Evolutionary conservation across 2,329 filamentous ascomycete species (phyloP).

Genomic region (Gnomoniopsis smithogilvyi): DNA sequence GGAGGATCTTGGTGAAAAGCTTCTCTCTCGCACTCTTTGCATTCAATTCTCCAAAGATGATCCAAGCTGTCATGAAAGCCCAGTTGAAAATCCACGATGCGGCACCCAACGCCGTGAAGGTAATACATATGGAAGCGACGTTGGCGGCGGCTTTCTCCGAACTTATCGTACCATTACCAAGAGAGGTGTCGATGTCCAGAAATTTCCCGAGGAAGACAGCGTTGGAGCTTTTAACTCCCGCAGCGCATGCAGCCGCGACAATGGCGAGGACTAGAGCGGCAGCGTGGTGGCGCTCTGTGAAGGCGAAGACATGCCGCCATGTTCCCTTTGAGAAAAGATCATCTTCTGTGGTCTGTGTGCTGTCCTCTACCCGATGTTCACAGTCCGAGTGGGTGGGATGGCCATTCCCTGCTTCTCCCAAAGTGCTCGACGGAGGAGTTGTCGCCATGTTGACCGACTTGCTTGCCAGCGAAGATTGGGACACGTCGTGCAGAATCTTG

Average conservation of each 20-base stretch:
- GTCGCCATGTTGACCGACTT: neutral
- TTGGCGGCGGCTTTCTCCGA: slow-evolving; percentile 49
- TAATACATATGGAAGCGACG: slow-evolving; percentile 58
- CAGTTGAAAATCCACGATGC: slow-evolving; percentile 66
- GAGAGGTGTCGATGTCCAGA: slow-evolving; percentile 68
- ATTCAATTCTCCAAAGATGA: slow-evolving; percentile 78
- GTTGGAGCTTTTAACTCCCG: slow-evolving; percentile 61
- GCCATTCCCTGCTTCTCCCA: neutral
- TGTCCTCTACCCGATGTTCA: neutral
- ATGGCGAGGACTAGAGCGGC: slow-evolving; percentile 52
- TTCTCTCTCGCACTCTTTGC: slow-evolving; percentile 61
- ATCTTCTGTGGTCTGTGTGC: neutral
- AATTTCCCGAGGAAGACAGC: slow-evolving; percentile 71
- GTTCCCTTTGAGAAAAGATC: slow-evolving; percentile 13
- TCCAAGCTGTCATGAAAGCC: slow-evolving; percentile 66
- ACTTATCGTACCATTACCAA: slow-evolving; percentile 52
- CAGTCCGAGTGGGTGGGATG: neutral
- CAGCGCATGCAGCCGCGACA: slow-evolving; percentile 54
- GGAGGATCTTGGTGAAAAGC: slow-evolving; percentile 67
- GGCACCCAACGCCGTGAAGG: slow-evolving; percentile 60
- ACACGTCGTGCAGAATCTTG: neutral
- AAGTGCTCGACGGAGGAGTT: neutral
- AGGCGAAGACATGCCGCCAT: slow-evolving; percentile 60
- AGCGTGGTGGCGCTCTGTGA: slow-evolving; percentile 62
- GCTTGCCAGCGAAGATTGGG: neutral